A percentile compares a stretch with the other conserved stretches of the same genome.
phyloP scores from a whole-genome alignment of 176 grass and related monocot species.

The Eleusine indica region DNA sequence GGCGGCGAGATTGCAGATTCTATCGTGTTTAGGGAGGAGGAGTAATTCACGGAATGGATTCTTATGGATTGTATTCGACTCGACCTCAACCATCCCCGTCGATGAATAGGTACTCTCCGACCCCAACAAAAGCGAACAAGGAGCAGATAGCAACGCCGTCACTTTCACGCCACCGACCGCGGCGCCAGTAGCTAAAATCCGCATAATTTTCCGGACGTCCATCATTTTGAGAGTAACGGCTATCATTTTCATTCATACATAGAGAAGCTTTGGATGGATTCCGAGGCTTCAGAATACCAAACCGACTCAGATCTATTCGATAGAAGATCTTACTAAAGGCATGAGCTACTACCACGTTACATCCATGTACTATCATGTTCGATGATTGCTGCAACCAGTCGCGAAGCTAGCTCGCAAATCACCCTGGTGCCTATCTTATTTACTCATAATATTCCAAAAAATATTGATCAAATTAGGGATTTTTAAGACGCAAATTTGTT shows the following conservation, averaged over 20 bases:
- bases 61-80: not conserved
- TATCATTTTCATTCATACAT: not conserved
- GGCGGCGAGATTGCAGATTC: not conserved
- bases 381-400: too few species aligned
- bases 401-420: too few species aligned
- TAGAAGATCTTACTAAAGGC: too few species aligned
- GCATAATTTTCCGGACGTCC: not conserved
- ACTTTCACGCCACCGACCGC: slow-evolving; percentile 3
- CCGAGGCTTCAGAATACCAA: not conserved
- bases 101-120: not conserved
- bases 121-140: not conserved
- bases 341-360: too few species aligned
- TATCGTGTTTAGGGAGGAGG: not conserved
- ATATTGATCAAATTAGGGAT: too few species aligned
- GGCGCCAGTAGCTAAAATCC: not conserved
- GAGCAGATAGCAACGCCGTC: slow-evolving; percentile 5
- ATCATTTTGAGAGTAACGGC: not conserved
- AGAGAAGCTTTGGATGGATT: too few species aligned
- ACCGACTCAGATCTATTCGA: too few species aligned
- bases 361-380: too few species aligned
- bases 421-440: too few species aligned
- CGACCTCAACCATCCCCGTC: not conserved
- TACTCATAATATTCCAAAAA: too few species aligned
- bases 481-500: too few species aligned
- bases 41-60: not conserved